Base-by-base conservation (phyloP, 441 rosid genomes). In the Arabidopsis lyrata region DNA sequence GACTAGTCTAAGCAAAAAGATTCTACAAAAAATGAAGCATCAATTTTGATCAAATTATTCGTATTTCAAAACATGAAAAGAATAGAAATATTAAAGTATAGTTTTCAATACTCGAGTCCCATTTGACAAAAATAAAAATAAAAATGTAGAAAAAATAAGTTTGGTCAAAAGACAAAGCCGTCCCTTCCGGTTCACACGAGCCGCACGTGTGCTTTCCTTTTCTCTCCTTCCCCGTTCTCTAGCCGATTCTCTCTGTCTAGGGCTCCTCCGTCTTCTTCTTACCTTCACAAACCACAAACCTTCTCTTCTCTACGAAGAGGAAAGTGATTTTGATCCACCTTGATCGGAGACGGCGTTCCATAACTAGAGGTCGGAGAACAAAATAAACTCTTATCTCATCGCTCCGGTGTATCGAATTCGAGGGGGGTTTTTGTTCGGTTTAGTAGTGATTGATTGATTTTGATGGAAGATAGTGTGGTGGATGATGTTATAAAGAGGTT, bases 401-500 rank as follows among this genome's bases (percentile, higher is more conserved):
- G 3, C 48, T n/a, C 34, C 35, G 68, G 57, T 34, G 45, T 5
- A 3, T 62, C 36, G 27, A 44, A 56, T 48, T 66, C 18, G 65
- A 63, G 13, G 49, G 48, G 62, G 5, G 4, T 27, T 70, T 48
- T 69, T 75, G 44, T 53, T 20, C 22, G 15, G n/a, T 58, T 16
- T 50, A 15, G 2, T 9, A 53, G 65, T 49, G 35, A 59, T 48
- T 48, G 20, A 32, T 39, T 16, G 14, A 42, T 48, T 73, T 66
- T 72, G 74, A 88, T 85, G 92, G 85, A 87, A 34, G 85, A 72
- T 57, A 74, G 63, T 63, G 32, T 83, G 66, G 84, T 86, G 6
- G 92, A 86, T 76, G 91, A 82, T 74, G 81, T 89, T 10, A 84
- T 89, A 80, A 77, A 85, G 77, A 84, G 87, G 86, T 80, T 89